Percentiles rank a stretch among this genome's conserved stretches.
Evolutionary conservation across 768 basidiomycete genomes (phyloP).

Genomic region (Mycena epipterygia): DNA sequence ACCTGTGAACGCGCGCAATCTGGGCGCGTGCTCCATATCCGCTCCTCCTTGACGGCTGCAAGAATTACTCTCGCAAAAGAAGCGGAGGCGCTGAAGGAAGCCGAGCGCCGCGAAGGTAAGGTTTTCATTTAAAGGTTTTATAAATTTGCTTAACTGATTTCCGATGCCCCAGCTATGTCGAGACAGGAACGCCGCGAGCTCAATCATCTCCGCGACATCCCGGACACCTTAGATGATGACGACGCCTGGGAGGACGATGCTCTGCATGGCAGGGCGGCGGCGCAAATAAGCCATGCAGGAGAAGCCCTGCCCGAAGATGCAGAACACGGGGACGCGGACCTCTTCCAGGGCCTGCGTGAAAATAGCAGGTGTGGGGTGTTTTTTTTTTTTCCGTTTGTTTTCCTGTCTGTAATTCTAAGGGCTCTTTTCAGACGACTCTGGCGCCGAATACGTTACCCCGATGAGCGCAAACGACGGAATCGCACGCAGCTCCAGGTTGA

Average conservation of each 20-base stretch:
- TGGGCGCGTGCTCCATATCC: no score
- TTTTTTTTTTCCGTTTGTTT: no score
- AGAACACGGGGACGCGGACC: not conserved
- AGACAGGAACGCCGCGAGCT: not conserved
- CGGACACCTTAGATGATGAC: not conserved
- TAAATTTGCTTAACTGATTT: not conserved
- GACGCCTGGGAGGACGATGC: not conserved
- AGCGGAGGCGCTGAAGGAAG: no score
- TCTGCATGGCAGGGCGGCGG: not conserved
- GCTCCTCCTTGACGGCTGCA: no score
- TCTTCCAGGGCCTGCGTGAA: not conserved
- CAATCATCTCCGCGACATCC: not conserved
- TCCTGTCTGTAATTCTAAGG: no score
- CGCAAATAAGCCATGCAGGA: constrained; percentile 9
- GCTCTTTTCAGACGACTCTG: no score
- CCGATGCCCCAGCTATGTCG: not conserved
- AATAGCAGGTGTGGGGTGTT: not conserved
- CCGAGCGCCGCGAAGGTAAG: no score
- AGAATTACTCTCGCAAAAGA: no score
- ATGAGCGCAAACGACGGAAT: not conserved
- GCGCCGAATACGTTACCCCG: not conserved
- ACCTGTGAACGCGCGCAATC: not conserved
- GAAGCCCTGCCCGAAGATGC: not conserved
- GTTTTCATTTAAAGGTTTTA: no score
- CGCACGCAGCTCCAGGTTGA: constrained; percentile 3